Percentiles rank a stretch among this genome's conserved stretches.
Evolutionary conservation across 371 early-diverging fungal genomes (phyloP).

Genomic region (Mortierella sp.): DNA sequence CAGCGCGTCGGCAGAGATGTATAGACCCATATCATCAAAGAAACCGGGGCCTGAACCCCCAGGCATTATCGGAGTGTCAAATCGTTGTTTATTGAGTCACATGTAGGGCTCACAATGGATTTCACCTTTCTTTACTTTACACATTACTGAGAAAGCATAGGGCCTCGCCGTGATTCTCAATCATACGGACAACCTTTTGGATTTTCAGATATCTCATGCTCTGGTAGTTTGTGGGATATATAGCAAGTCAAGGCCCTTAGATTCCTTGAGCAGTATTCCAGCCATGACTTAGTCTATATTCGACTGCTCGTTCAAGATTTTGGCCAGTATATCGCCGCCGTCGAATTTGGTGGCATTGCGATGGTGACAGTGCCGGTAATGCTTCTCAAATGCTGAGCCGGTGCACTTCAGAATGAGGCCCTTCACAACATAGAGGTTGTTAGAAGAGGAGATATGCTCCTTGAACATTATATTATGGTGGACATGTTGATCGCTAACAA

Average conservation of each 20-base stretch:
- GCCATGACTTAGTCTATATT: background rate
- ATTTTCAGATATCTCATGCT: too few species aligned
- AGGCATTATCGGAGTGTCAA: background rate
- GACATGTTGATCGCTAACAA: too few species aligned
- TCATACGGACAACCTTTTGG: conserved; percentile 3
- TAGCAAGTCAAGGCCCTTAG: too few species aligned
- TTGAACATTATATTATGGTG: conserved; percentile 15
- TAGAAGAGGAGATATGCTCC: conserved; percentile 16
- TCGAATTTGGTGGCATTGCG: too few species aligned
- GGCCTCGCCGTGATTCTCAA: conserved; percentile 14
- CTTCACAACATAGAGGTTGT: conserved; percentile 5
- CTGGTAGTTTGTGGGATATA: too few species aligned
- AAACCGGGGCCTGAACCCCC: background rate
- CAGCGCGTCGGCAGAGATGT: too few species aligned
- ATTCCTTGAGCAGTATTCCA: too few species aligned
- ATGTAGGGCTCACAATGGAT: too few species aligned
- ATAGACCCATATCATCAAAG: too few species aligned
- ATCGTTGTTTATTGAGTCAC: background rate
- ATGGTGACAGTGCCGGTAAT: conserved; percentile 1
- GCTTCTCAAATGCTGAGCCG: conserved; percentile 5
- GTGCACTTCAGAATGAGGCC: background rate
- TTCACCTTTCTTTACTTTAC: too few species aligned
- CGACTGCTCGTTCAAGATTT: conserved; percentile 13
- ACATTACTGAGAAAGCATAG: too few species aligned
- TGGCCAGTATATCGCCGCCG: too few species aligned